These are phyloP conservation scores for Cyberlindnera mississippiensis DNA, from an alignment of 805 yeast genomes.

Conservation along the genomic window DNA sequence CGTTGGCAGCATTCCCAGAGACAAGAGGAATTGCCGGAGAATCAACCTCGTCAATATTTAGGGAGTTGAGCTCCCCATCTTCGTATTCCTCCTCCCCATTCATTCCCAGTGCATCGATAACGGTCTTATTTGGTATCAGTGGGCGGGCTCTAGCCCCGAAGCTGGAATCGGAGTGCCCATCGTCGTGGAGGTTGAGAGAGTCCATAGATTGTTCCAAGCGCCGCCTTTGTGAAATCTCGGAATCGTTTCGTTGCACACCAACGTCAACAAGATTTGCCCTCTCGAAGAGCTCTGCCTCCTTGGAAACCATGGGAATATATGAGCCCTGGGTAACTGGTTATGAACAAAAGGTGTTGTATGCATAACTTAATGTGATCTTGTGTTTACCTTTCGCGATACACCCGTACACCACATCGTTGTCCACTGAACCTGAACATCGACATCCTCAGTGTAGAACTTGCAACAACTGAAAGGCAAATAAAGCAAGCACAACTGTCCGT, in stretches of 20 bases:
- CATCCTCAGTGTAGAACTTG: neutral
- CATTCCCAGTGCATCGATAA: too few relatives aligned
- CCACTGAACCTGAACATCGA: too few relatives aligned
- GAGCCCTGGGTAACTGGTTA: neutral
- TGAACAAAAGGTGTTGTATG: neutral
- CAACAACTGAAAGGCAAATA: neutral
- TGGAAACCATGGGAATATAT: slow-evolving; percentile 15
- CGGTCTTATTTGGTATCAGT: neutral
- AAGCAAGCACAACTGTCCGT: too few relatives aligned
- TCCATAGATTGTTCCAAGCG: slow-evolving; percentile 2
- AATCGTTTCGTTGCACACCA: slow-evolving; percentile 26
- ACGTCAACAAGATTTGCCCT: slow-evolving; percentile 31
- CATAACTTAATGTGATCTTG: neutral
- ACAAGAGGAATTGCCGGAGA: slow-evolving; percentile 10
- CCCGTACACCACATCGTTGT: slow-evolving; percentile 6
- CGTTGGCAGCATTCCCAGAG: slow-evolving; percentile 3
- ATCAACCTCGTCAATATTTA: slow-evolving; percentile 45
- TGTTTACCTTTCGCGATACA: slow-evolving; percentile 4
- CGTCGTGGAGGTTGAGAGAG: neutral
- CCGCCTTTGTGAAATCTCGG: neutral
- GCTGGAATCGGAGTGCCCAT: neutral
- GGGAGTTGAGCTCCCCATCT: slow-evolving; percentile 21
- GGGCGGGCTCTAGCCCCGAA: too few relatives aligned
- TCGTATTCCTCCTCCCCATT: slow-evolving; percentile 16
- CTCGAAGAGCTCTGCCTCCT: slow-evolving; percentile 32